Base-by-base conservation (phyloP, 2,329 filamentous ascomycete genomes). In the Scytalidium sp. region DNA sequence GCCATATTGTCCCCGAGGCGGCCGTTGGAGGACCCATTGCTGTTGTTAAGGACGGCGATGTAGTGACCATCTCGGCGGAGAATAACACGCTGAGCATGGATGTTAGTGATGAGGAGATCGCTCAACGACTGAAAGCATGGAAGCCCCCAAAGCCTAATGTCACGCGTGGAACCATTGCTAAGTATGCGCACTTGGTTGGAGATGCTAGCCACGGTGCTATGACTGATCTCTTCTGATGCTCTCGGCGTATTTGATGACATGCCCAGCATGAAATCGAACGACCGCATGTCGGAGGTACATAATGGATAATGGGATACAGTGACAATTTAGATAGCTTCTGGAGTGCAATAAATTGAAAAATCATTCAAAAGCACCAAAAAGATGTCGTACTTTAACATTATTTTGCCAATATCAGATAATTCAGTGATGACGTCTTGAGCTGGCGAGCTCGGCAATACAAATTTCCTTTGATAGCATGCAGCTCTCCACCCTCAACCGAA, bases 201-300 rank as follows among this genome's bases (percentile, higher is more conserved):
- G 92, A 97, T 79, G 93, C 93, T 10, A 93, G 87, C 66, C 88
- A 93, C 62, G 93, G 93, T 4, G 91, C 91, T 8, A 87, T 96
- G 70, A 96, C 92, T 36, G 92, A 96, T 73, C 66, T 85, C 50
- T 88, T 84, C 52, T 82, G 29, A 59, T 15, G 5, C 17, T 27
- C 25, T n/a, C 7, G 20, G 5, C 29, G 7, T 27, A 13, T 10
- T 11, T 10, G 41, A 11, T 43, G 41, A n/a, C n/a, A n/a, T n/a
- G n/a, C n/a, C n/a, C n/a, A n/a, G n/a, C n/a, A n/a, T n/a, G n/a
- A n/a, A n/a, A n/a, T n/a, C n/a, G n/a, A n/a, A n/a, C n/a, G n/a
- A n/a, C n/a, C 17, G 32, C 32, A 15, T 15, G 7, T 36, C 5
- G 7, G 32, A n/a, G 17, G 32, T n/a, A n/a, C 6, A 5, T n/a